Evolutionary conservation across 164 flowering plant species (phyloP).

Genomic region (Berberis thunbergii): DNA sequence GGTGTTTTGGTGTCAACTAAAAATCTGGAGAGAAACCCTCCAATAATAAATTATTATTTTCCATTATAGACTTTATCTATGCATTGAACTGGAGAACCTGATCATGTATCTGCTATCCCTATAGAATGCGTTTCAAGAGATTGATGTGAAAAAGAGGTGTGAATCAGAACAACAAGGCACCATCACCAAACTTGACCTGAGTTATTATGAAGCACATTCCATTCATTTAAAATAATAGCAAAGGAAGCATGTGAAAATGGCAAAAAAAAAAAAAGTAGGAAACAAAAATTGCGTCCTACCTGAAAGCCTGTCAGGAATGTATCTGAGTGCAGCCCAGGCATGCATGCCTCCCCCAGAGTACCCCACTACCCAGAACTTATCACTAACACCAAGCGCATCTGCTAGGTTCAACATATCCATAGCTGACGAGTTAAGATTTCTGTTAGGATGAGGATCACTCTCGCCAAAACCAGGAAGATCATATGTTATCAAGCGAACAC

Average conservation of each 20-base stretch:
- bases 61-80: too few relatives aligned
- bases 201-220: too few relatives aligned
- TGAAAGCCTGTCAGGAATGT: constrained; percentile 73
- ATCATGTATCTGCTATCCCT: too few relatives aligned
- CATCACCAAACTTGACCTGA: too few relatives aligned
- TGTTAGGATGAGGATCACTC: constrained; percentile 85
- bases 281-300: constrained; percentile 27
- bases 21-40: too few relatives aligned
- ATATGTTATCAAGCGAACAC: constrained; percentile 78
- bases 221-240: too few relatives aligned
- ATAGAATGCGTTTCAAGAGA: too few relatives aligned
- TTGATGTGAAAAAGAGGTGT: too few relatives aligned
- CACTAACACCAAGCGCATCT: constrained; percentile 47
- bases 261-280: neutral
- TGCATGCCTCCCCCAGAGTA: constrained; percentile 75
- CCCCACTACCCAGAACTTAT: constrained; percentile 84
- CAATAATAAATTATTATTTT: too few relatives aligned
- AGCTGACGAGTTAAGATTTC: constrained; percentile 81
- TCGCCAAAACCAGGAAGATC: constrained; percentile 99
- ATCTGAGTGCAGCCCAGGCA: constrained; percentile 85
- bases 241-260: neutral
- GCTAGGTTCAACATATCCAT: constrained; percentile 61
- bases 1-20: too few relatives aligned
- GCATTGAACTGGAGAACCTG: too few relatives aligned
- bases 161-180: too few relatives aligned